These are phyloP conservation scores for Pichia terricola DNA, from an alignment of 1,139 yeast species.

Conservation along the genomic window DNA sequence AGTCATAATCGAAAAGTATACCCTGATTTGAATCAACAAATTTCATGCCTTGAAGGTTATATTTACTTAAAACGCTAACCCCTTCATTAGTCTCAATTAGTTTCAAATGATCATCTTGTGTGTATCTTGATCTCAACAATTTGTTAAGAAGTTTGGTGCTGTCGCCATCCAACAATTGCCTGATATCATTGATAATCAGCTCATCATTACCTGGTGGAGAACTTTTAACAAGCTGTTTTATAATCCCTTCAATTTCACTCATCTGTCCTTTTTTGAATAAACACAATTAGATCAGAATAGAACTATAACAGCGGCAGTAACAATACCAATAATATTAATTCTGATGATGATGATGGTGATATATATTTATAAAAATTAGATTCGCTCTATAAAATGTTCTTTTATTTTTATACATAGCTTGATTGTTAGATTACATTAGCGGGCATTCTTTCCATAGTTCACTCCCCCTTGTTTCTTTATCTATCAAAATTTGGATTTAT, in stretches of 20 bases:
- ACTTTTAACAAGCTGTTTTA: constrained; percentile 35
- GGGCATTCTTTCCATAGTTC: too few relatives aligned
- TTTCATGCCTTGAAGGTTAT: constrained; percentile 37
- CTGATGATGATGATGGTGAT: too few relatives aligned
- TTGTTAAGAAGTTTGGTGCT: constrained; percentile 31
- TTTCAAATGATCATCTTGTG: constrained; percentile 17
- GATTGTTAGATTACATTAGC: too few relatives aligned
- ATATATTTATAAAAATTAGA: too few relatives aligned
- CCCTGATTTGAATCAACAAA: constrained; percentile 40
- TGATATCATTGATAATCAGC: constrained; percentile 19
- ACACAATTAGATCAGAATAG: too few relatives aligned
- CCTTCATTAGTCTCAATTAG: constrained; percentile 17
- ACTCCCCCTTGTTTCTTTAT: background rate
- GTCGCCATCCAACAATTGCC: constrained; percentile 30
- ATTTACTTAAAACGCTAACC: constrained; percentile 31
- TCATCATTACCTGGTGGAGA: constrained; percentile 46
- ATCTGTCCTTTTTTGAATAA: background rate
- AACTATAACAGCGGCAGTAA: too few relatives aligned
- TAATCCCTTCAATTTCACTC: constrained; percentile 19
- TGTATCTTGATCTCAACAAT: constrained; percentile 21
- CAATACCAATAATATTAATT: too few relatives aligned
- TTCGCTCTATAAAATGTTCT: too few relatives aligned
- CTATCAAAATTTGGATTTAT: constrained; percentile 2
- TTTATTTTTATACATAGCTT: too few relatives aligned
- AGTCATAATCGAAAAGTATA: constrained; percentile 54